phyloP scores from a whole-genome alignment of 1,284 basidiomycete species.

The Phellopilus nigrolimitatus region DNA sequence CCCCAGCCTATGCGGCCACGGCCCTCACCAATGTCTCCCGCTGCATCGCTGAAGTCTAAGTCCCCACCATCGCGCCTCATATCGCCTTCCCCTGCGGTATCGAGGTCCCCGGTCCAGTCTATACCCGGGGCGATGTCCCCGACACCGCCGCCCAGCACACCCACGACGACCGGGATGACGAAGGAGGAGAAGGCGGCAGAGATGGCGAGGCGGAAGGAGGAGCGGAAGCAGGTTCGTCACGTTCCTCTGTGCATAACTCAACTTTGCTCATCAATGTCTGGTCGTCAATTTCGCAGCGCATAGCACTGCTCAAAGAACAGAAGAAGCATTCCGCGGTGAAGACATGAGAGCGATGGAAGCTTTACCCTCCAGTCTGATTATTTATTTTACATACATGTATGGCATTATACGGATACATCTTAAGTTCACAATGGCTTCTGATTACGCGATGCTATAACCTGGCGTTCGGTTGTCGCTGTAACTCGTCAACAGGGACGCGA shows the following conservation, averaged over 20 bases:
- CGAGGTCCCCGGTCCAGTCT: not conserved
- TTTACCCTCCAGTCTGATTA: not conserved
- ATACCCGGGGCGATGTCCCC: constrained; percentile 21
- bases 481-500: constrained; percentile 58
- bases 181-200: constrained; percentile 89
- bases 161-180: constrained; percentile 44
- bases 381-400: constrained; percentile 18
- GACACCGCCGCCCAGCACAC: constrained; percentile 20
- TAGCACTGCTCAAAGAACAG: constrained; percentile 67
- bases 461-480: constrained; percentile 31
- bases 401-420: constrained; percentile 10
- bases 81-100: constrained; percentile 2
- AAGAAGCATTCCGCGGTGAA: constrained; percentile 37
- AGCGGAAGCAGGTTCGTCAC: constrained; percentile 67
- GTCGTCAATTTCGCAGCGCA: constrained; percentile 40
- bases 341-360: not conserved
- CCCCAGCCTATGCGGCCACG: constrained; percentile 10
- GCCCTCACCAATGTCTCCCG: not conserved
- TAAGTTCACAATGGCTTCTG: not conserved
- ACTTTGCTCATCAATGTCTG: constrained; percentile 7
- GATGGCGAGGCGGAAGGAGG: constrained; percentile 84
- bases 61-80: constrained; percentile 2
- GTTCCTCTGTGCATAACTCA: not conserved
- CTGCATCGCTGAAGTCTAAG: not conserved
- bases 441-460: constrained; percentile 22